Evolutionary conservation across 1,284 basidiomycete species (phyloP), one percentile per base, ranked within the genome.

Genomic region (Cryptococcus amylolentus): DNA sequence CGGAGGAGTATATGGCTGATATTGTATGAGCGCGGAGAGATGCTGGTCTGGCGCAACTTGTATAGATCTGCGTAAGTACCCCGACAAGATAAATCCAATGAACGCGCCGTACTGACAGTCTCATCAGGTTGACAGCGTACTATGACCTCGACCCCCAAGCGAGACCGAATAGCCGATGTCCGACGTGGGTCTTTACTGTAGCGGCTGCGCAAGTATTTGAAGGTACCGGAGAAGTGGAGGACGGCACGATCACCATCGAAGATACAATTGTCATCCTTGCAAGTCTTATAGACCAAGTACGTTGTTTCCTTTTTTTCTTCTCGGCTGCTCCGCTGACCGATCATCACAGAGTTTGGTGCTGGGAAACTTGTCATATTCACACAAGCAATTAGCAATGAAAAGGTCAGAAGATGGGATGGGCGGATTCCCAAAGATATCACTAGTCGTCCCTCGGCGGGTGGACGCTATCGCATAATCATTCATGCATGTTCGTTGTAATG

Each of bases 21-120:
- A 1, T 57, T 78, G 40, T 72, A 68, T 41, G 77, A 79, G 55
- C 68, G 78, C 31, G 78, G 77, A 18, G 78, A 78, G 63, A 73
- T 77, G 8, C 61, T 80, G 18, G 74, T 80, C 7, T 77, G 77
- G 75, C 62, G 79, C 23, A 78, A 76, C 52, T 61, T 80, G 18
- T 72, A 79, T 54, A 66, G 78, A 5, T 56, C 64, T 49, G 67
- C 72, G 76, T 78, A 55, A 68, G 77, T 71, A 1, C 1, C 28
- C 44, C 10, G 16, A 5, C 16, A 39, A 12, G 23, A 23, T 2
- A 23, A 2, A 23, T 23, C 7, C 9, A 35, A 20, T 38, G 13
- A 5, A 42, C 4, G 38, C 40, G 10, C 23, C 26, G 38, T 23
- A 44, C 54, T 51, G 39, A 55, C 39, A 41, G 35, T 10, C 8